These are phyloP conservation scores for Russula earlei DNA, from an alignment of 768 basidiomycete genomes.

Conservation along the genomic window DNA sequence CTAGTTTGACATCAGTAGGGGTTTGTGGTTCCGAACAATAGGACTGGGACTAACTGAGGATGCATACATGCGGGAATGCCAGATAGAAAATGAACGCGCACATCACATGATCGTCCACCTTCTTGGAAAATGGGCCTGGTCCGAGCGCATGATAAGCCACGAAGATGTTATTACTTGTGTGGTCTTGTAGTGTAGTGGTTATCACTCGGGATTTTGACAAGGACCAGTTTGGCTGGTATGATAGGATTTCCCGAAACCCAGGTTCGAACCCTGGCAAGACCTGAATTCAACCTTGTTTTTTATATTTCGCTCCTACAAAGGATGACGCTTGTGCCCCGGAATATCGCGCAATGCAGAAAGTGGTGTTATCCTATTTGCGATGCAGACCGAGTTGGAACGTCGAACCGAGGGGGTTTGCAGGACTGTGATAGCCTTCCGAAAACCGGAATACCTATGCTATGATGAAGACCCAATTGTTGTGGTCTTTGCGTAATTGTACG, in stretches of 20 bases:
- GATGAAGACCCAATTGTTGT: too few species aligned
- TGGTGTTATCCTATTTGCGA: too few species aligned
- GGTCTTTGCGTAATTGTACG: too few species aligned
- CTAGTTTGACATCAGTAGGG: neutral
- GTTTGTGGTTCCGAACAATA: neutral
- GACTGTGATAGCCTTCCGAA: too few species aligned
- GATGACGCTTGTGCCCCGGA: too few species aligned
- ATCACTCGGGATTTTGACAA: slow-evolving; percentile 21
- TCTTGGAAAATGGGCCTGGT: neutral
- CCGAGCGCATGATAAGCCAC: too few species aligned
- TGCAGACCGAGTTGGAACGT: too few species aligned
- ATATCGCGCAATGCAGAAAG: too few species aligned
- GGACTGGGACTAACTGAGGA: neutral
- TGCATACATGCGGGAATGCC: neutral
- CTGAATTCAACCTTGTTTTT: neutral
- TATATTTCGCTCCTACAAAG: too few species aligned
- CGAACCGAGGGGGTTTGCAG: too few species aligned
- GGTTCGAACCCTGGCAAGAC: slow-evolving; percentile 22
- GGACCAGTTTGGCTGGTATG: too few species aligned
- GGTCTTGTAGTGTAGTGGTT: slow-evolving; percentile 22
- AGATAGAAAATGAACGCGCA: neutral
- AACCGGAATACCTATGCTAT: too few species aligned
- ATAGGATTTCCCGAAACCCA: slow-evolving; percentile 19
- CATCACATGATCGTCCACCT: slow-evolving; percentile 16
- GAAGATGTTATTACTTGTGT: neutral